phyloP scores from a whole-genome alignment of 768 basidiomycete genomes.

The Psilocybe subaeruginosa region DNA sequence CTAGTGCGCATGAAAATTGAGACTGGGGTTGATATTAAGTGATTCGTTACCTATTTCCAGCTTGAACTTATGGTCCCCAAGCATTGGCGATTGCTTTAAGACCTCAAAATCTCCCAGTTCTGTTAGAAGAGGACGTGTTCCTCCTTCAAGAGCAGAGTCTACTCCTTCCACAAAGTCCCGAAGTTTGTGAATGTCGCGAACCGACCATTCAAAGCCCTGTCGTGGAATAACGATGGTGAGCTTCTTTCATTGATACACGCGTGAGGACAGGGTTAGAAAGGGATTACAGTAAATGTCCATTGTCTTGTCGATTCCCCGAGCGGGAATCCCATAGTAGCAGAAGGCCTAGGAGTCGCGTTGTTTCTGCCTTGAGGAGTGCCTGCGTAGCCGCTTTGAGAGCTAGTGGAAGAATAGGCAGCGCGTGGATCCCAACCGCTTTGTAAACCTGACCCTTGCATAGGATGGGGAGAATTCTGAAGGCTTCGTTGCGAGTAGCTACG shows the following conservation, averaged over 20 bases:
- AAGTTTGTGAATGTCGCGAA: slow-evolving; percentile 59
- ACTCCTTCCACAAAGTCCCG: slow-evolving; percentile 58
- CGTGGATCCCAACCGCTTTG: slow-evolving; percentile 36
- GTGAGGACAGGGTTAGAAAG: neutral
- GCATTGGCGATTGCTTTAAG: slow-evolving; percentile 63
- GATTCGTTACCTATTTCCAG: slow-evolving; percentile 59
- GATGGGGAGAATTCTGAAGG: slow-evolving; percentile 37
- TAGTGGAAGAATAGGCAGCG: slow-evolving; percentile 26
- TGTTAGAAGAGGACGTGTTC: slow-evolving; percentile 27
- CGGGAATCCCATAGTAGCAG: slow-evolving; percentile 25
- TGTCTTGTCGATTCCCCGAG: slow-evolving; percentile 57
- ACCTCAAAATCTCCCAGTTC: slow-evolving; percentile 58
- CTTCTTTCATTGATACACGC: too few species aligned
- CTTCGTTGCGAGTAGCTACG: slow-evolving; percentile 33
- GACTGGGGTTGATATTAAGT: slow-evolving; percentile 7
- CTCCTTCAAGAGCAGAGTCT: slow-evolving; percentile 27
- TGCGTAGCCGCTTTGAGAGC: slow-evolving; percentile 22
- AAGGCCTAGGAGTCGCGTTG: slow-evolving; percentile 20
- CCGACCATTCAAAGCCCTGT: slow-evolving; percentile 76
- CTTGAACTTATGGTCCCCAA: slow-evolving; percentile 74
- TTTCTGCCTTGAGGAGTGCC: slow-evolving; percentile 16
- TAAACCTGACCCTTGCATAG: slow-evolving; percentile 25
- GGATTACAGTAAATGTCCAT: slow-evolving; percentile 64
- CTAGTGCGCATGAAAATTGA: slow-evolving; percentile 16
- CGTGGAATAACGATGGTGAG: neutral